Base-by-base conservation (phyloP, 176 grass and related monocot genomes). In the Oryza brachyantha region DNA sequence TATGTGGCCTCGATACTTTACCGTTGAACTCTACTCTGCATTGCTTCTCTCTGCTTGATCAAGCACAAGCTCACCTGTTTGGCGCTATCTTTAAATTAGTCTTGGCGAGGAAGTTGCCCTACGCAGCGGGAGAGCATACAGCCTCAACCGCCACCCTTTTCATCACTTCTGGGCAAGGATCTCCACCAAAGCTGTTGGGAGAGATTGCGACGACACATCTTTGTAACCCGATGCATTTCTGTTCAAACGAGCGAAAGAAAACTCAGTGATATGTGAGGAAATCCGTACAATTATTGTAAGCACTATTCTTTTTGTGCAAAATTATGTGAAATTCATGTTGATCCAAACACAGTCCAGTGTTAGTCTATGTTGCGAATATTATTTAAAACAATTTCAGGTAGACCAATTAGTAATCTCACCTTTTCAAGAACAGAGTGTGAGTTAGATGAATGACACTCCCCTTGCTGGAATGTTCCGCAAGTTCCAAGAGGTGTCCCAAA, bases 401-500 rank as follows among this genome's bases (percentile, higher is more conserved):
- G 39, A 22, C 4, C 39, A 1, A 61, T 72, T 2, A 14, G 17
- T 34, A 29, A 32, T 82, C 76, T 50, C 38, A 98, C 96, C 92
- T 97, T 93, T 63, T 94, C 92, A 7, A 98, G 62, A 69, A 92
- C 85, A 66, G 52, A 72, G 64, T 91, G 88, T 7, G 92, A 99
- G 76, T 87, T 85, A 2, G 85, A 59, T 8, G 96, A 93, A 68
- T 99, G 96, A 40, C 96, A 99, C 52, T 78, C 39, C 58, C 96
- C 96, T 78, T 99, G 86, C 52, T 93, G 78, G 88, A 93, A 99
- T 84, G 52, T 96, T 63, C 92, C 92, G 7, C 96, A 99, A 1
- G 96, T 96, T 41, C 96, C 96, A 35, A 79, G 70, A 29, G 96
- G 96, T 31, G 96, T 99, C 38, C 96, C 96, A 55, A 93, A 99